Conservation (phyloP, 805 yeast genomes). For the Metschnikowia aberdeeniae region DNA sequence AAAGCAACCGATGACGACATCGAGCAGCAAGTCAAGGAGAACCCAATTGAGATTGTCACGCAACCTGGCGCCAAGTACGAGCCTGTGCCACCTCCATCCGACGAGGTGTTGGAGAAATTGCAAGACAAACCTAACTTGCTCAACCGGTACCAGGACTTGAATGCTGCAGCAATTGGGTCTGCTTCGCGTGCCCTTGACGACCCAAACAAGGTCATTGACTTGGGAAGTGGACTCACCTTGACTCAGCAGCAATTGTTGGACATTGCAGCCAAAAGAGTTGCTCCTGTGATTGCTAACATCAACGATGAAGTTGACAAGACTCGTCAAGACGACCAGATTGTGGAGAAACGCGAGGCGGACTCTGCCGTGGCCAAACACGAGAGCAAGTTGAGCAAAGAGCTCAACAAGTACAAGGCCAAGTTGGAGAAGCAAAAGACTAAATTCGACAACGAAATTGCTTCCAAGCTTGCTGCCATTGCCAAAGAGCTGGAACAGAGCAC, state of each 20-base stretch:
- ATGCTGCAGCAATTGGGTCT: slow-evolving; percentile 44
- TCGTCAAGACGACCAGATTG: slow-evolving; percentile 41
- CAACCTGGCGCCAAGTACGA: slow-evolving; percentile 32
- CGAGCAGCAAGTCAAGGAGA: slow-evolving; percentile 24
- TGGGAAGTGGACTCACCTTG: slow-evolving; percentile 52
- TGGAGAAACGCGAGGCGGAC: slow-evolving; percentile 35
- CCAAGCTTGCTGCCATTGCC: slow-evolving; percentile 23
- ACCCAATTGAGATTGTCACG: slow-evolving; percentile 33
- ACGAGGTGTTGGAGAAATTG: slow-evolving; percentile 33
- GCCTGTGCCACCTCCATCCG: slow-evolving; percentile 35
- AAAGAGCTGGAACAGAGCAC: slow-evolving; percentile 26
- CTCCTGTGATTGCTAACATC: slow-evolving; percentile 49
- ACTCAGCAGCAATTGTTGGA: slow-evolving; percentile 54
- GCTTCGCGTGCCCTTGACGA: slow-evolving; percentile 43
- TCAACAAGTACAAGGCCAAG: slow-evolving; percentile 35
- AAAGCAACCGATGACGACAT: slow-evolving; percentile 26
- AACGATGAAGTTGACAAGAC: slow-evolving; percentile 47
- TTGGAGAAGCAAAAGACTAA: slow-evolving; percentile 35
- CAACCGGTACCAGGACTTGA: slow-evolving; percentile 46
- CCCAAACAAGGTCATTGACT: slow-evolving; percentile 45
- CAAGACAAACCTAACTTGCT: slow-evolving; percentile 48
- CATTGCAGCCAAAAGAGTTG: slow-evolving; percentile 52
- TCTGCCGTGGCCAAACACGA: slow-evolving; percentile 34
- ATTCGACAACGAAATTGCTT: slow-evolving; percentile 41
- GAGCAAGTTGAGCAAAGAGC: slow-evolving; percentile 31